Base-by-base conservation (phyloP, 164 flowering plant species). In the Piper longum region DNA sequence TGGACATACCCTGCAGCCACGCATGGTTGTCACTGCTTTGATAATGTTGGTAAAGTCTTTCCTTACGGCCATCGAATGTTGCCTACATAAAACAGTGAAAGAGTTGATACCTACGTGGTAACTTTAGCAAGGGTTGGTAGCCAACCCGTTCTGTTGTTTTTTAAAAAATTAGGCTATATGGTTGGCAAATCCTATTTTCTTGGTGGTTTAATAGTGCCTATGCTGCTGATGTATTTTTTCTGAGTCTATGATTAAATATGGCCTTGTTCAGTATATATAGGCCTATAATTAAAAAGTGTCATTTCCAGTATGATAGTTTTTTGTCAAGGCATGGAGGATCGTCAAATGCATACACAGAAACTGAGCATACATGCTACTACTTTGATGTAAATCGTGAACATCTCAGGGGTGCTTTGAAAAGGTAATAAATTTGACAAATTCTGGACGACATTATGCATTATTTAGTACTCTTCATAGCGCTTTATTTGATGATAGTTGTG, bases 281-380 rank as follows among this genome's bases (percentile, higher is more conserved):
- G 36, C 36, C 36, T 26, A 2, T 26, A 26, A 26, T 26, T 26
- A 26, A 26, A 26, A 26, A 3, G 52, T 48, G 52, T 13, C 26
- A 13, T 13, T 57, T 57, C 9, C 44, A 93, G 97, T 91, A 95
- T 85, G 96, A 91, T 75, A 89, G 96, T 79, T 95, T 82, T 76
- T 81, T 95, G 80, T 88, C 99, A 72, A 89, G 91, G 84, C 96
- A 91, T 68, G 99, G 96, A 59, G 99, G 97, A 41, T 87, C 91
- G 9, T 85, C 99, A 66, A 95, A 95, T 82, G 99, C 96, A 60
- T 91, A 82, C 72, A 95, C 99, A 7, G 96, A 89, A 79, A 67
- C 86, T 13, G 98, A 95, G 74, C 80, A 82, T 69, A 91, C 99
- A 14, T 95, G 98, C 77, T 95, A 95, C 74, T 82, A 95, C 77